Evolutionary conservation across 345 rosid species (phyloP), one percentile per base, ranked within the genome.

Genomic region (Dipteronia dyeriana): DNA sequence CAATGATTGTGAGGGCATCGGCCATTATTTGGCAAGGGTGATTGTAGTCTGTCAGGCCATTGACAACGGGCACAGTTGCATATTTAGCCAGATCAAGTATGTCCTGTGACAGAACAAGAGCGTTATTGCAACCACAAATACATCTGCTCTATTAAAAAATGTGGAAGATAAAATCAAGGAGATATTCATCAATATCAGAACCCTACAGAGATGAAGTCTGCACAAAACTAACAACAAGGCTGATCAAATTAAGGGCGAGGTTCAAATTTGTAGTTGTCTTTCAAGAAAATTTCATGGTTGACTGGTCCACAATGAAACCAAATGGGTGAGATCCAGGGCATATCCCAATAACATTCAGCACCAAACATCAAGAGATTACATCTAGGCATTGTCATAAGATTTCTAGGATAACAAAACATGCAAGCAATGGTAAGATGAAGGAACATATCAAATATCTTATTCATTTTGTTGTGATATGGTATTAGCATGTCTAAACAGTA

Each of bases 1-100:
- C 98, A 79, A 96, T 91, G 53, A 94, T 94, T 45, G 98, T 94
- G 81, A 96, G 97, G 45, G 99, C 98, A 86, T 96, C 99, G 0
- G 98, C 98, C 94, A 96, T 94, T 77, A 94, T 92, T 89, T 96
- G 98, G 84, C 95, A 90, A 77, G 97, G 99, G 77, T 94, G 99
- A 85, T 96, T 92, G 81, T 91, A 91, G 79, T 96, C 98, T 31
- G 98, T 93, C 82, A 94, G 85, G 77, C 99, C 98, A 84, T 94
- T 94, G 62, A 96, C 83, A 43, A 95, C 95, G 31, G 99, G 97
- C 62, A 93, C 97, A 78, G 84, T 82, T 38, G 99, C 76, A 84
- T 85, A 91, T 78, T 91, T 92, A 72, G 98, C 98, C 82, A 96
- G 85, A 85, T 96, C 97, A 79, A 91, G 89, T 77, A 96, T 88